Evolutionary conservation across 2,329 filamentous ascomycete species (phyloP), one percentile per base, ranked within the genome.

Genomic region (Claviceps purpurea): DNA sequence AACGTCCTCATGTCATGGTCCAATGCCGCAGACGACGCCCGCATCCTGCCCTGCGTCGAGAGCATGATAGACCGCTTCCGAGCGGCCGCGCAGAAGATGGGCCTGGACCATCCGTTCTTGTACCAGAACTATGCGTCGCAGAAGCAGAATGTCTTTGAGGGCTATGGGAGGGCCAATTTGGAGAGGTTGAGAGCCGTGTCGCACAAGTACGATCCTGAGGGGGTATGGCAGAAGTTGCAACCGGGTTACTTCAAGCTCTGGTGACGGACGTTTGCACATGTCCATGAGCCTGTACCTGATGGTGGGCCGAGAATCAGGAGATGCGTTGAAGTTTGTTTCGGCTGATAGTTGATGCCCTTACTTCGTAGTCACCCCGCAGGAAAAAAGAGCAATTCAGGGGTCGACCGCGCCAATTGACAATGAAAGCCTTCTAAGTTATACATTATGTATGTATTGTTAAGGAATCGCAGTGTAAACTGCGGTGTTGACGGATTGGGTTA

Each of bases 51-150:
- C 7, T 24, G 13, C 16, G 22, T 8, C 22, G 14, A 59, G 13
- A 61, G 60, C 1, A 57, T 64, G 3, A 30, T 45, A 8, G n/a
- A 11, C 43, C 43, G 43, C 43, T 45, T 18, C 24, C 16, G 43
- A n/a, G 14, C 43, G 22, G 43, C 43, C 43, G 43, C 43, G 6
- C 22, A n/a, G 2, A 49, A 68, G 13, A 58, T 60, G 6, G 65
- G 63, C 0, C 54, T 70, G 0, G 59, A 66, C 41, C 62, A 69
- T 50, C 61, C 62, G 1, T 73, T 64, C 38, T 53, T 75, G 18
- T 75, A 74, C 56, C 64, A 72, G 47, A 75, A 76, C 57, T 76
- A 76, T 50, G 72, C 72, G 1, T 64, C 66, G 8, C 58, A 61
- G 39, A 62, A 62, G 26, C 71, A 76, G 55, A 58, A 70, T 26